Evolutionary conservation across 2,329 filamentous ascomycete species (phyloP), one percentile per base, ranked within the genome.

Genomic region (Microsporum audouinii): DNA sequence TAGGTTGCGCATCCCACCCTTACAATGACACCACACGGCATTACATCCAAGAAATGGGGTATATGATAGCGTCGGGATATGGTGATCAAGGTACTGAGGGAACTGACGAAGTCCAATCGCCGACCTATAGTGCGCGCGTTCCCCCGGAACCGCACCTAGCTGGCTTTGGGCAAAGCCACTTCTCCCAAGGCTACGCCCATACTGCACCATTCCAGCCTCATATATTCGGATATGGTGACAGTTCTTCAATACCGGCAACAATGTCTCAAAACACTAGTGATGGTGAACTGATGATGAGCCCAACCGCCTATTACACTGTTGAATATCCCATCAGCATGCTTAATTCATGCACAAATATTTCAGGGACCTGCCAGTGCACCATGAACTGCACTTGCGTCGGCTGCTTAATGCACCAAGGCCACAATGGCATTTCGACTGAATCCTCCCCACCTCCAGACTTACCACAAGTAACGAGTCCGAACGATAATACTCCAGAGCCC

Each of bases 361-460:
- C 75, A 4, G 79, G 79, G 2, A 80, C 75, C 31, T 82, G 79
- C 61, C 77, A 78, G 63, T 82, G 80, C 61, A 79, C 78, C 14
- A 77, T 76, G 60, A 78, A 79, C 43, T 82, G 79, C 65, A 74
- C 70, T 60, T 82, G 80, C 64, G 71, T 79, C n/a, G 79, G 78
- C 12, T 82, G 80, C 65, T 69, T 80, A 10, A 80, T 78, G 2
- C 79, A 82, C 60, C 77, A 74, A 23, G 79, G 78, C 2, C 79
- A 80, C 61, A 76, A 77, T 29, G 78, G 77, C 12, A 64, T 79
- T 27, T 63, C 71, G 8, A 65, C 78, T 14, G 69, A 72, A 8
- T 58, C 69, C 8, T 63, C 63, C 29, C 61, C 63, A 49, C 60
- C 61, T n/a, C 61, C 60, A 27, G 62, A 62, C 55, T 8, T 38